A percentile compares a stretch with the other conserved stretches of the same genome.
Conservation (phyloP, 2,329 filamentous ascomycete genomes). For the Beauveria sp. region DNA sequence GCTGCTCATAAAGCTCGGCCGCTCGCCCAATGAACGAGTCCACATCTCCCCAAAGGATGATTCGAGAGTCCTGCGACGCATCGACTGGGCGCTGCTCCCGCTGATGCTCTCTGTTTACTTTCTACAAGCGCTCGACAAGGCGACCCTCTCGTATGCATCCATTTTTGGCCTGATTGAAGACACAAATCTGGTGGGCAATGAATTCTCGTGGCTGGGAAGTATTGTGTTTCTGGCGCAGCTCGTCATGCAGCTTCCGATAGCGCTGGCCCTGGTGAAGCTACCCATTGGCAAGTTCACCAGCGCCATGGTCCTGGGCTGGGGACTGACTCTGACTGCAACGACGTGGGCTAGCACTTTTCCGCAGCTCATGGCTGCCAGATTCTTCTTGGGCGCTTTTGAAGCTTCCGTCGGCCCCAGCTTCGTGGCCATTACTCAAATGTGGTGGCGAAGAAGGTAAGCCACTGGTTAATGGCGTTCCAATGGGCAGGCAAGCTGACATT, state of each 20-base stretch:
- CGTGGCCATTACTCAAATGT: conserved; percentile 52
- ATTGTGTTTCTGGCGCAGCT: conserved; percentile 55
- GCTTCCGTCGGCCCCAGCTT: conserved; percentile 41
- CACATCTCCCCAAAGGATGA: conserved; percentile 26
- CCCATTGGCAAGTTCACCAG: conserved; percentile 54
- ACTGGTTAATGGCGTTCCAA: too few species aligned
- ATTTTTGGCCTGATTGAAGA: conserved; percentile 56
- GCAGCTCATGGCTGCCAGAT: conserved; percentile 41
- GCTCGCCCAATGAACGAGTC: conserved; percentile 26
- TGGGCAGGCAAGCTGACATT: too few species aligned
- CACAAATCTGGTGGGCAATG: conserved; percentile 45
- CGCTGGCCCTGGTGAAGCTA: conserved; percentile 51
- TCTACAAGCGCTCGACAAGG: conserved; percentile 56
- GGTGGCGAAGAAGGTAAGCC: conserved; percentile 43
- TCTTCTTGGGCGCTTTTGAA: conserved; percentile 53
- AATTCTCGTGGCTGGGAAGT: conserved; percentile 55
- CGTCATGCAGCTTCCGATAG: conserved; percentile 48
- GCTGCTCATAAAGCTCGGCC: conserved; percentile 33
- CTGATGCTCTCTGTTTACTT: conserved; percentile 54
- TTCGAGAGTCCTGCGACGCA: conserved; percentile 28
- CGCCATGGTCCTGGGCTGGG: conserved; percentile 50
- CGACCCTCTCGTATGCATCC: conserved; percentile 52
- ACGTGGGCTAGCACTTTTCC: conserved; percentile 42
- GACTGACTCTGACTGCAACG: conserved; percentile 42
- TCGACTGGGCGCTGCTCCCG: conserved; percentile 33